Evolutionary conservation across 1,284 basidiomycete species (phyloP), one percentile per base, ranked within the genome.

Genomic region (Anthracocystis walkeri): DNA sequence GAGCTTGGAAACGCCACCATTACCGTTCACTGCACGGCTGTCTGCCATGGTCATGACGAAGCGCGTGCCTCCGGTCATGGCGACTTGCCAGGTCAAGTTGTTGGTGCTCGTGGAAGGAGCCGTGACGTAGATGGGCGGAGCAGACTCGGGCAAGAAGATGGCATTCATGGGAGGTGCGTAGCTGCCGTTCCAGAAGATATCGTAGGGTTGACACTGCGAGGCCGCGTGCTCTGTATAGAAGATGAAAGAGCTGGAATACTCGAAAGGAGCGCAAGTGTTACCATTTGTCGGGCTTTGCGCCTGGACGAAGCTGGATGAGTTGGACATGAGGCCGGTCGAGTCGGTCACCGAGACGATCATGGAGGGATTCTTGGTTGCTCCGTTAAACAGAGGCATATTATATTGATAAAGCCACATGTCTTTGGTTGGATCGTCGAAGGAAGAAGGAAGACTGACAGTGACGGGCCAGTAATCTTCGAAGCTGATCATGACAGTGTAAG

Each of bases 401-500:
- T 56, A 76, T 50, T 81, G 75, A 38, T 79, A 79, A 16, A 81
- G 69, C 72, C 78, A 78, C 1, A 64, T 50, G 11, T 63, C 48
- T 35, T 77, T 72, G 60, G 65, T 40, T 20, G 65, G 46, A 51
- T 75, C 76, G n/a, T 75, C 67, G 50, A 78, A 81, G 23, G 58
- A 63, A 2, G 56, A 42, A 1, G 75, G 67, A 4, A 81, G 49
- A n/a, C 38, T 49, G 52, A 79, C 27, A 10, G 56, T 62, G 62
- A 75, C 57, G 6, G 78, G 70, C 57, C 63, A 77, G 59, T 72
- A 80, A 41, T 75, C 70, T 38, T 70, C 72, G 45, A 65, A 42
- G 61, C 59, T 68, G 50, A 79, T 65, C 74, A 78, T 76, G 76
- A 81, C 48, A 0, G 75, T 75, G 45, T 76, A 81, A 4, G 79